These are phyloP conservation scores for Lavandula angustifolia DNA, from an alignment of 257 asterid genomes.

Conservation along the genomic window DNA sequence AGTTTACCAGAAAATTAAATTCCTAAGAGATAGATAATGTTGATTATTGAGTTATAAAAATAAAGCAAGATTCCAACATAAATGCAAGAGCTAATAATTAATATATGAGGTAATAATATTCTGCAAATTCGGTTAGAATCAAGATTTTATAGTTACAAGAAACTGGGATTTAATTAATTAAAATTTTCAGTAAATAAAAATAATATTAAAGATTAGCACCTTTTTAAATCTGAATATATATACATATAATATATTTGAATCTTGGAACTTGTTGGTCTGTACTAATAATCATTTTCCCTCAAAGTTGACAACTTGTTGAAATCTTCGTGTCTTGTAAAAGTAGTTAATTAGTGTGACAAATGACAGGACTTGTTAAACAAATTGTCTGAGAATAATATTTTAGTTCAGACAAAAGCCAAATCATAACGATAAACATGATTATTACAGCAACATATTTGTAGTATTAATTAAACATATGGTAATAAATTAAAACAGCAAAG, in stretches of 20 bases:
- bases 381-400: constrained; percentile 14
- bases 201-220: constrained; percentile 12
- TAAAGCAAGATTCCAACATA: constrained; percentile 41
- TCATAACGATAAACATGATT: constrained; percentile 37
- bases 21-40: constrained; percentile 28
- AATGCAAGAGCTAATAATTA: constrained; percentile 42
- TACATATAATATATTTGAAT: background rate
- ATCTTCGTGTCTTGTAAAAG: constrained; percentile 45
- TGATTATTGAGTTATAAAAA: constrained; percentile 29
- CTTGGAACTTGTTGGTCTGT: constrained; percentile 41
- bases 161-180: constrained; percentile 26
- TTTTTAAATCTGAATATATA: constrained; percentile 18
- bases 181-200: constrained; percentile 22
- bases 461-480: background rate
- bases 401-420: constrained; percentile 36
- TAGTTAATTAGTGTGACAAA: constrained; percentile 30
- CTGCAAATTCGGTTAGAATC: constrained; percentile 23
- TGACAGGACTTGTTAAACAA: constrained; percentile 28
- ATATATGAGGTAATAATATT: constrained; percentile 7
- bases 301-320: constrained; percentile 39
- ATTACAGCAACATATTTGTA: constrained; percentile 1
- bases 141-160: constrained; percentile 17
- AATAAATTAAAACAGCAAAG: constrained; percentile 27
- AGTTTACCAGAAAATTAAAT: constrained; percentile 21
- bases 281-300: constrained; percentile 32